Base-by-base conservation (phyloP, 169 alveolate species). In the Cryptosporidium parvum region DNA sequence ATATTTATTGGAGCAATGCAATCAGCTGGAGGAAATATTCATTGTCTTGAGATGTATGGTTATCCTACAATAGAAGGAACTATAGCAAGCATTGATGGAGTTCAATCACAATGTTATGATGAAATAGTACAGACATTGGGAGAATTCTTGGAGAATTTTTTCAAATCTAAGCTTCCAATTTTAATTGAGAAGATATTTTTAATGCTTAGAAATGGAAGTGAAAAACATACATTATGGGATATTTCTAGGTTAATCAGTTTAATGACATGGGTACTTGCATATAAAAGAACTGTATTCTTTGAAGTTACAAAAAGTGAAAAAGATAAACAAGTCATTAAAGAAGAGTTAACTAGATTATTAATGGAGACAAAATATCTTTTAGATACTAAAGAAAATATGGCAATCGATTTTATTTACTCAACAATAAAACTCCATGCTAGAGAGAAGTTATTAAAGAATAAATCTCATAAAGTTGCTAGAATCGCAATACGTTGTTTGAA, bases 1-100 rank as follows among this genome's bases (percentile, higher is more conserved):
- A 80, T 80, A 44, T 80, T 80, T 12, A 42, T 80, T n/a, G 89
- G 89, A 23, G 69, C 89, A 48, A 80, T 80, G 89, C 89, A 80
- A 23, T 80, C 89, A 1, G 45, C 89, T 42, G 75, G 80, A 26
- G 75, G 75, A 18, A 80, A 14, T 33, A 35, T 80, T 42, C 75
- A 59, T 39, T 48, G 52, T 44, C 35, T 62, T 39, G 68, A 80
- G 51, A 65, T 73, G 86, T 73, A 80, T 65, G 68, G 68, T 21
- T 80, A 45, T 80, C 61, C 59, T 18, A 59, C 73, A 33, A 62
- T 80, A 26, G 75, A 59, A n/a, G 89, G 75, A 2, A 29, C 69
- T 23, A 37, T 80, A 31, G 80, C 45, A n/a, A 39, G n/a, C 9
- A 12, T 80, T 21, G 75, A 80, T 51, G 68, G 80, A 44, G 35